phyloP scores from a whole-genome alignment of 345 rosid genomes.

The Eucalyptus leucophloia region DNA sequence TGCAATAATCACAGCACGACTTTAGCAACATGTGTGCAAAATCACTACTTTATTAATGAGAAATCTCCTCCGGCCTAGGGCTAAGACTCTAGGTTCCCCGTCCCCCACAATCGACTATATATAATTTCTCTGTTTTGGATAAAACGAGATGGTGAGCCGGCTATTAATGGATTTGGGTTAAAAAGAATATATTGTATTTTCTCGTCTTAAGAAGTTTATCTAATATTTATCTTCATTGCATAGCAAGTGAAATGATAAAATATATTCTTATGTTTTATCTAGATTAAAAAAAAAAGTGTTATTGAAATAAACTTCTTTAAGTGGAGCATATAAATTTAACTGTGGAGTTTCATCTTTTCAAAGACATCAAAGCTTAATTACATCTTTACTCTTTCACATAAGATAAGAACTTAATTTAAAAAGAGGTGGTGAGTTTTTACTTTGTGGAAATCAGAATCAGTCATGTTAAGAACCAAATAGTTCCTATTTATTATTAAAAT shows the following conservation, averaged over 20 bases:
- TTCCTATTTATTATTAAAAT: not conserved
- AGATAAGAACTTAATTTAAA: not conserved
- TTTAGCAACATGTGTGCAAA: not conserved
- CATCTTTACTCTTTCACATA: not conserved
- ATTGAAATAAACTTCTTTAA: not conserved
- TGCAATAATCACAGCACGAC: not conserved
- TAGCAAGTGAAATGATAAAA: not conserved
- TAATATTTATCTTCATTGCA: not conserved
- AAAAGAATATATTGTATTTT: not conserved
- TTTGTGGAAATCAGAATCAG: not conserved
- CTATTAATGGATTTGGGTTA: not conserved
- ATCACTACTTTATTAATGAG: not conserved
- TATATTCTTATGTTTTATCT: not conserved
- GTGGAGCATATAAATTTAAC: not conserved
- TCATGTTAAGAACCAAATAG: not conserved
- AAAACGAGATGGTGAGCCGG: not conserved
- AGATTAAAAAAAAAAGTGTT: not conserved
- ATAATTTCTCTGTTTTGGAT: not conserved
- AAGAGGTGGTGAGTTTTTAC: not conserved
- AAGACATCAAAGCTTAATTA: not conserved
- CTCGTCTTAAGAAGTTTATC: not conserved
- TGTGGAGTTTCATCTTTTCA: not conserved
- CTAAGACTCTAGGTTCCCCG: not conserved
- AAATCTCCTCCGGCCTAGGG: not conserved
- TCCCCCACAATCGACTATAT: not conserved